Percentiles rank a stretch among this genome's conserved stretches.
These are phyloP conservation scores for Lignosus rhinocerotis DNA, from an alignment of 1,284 basidiomycete genomes.

Conservation along the genomic window DNA sequence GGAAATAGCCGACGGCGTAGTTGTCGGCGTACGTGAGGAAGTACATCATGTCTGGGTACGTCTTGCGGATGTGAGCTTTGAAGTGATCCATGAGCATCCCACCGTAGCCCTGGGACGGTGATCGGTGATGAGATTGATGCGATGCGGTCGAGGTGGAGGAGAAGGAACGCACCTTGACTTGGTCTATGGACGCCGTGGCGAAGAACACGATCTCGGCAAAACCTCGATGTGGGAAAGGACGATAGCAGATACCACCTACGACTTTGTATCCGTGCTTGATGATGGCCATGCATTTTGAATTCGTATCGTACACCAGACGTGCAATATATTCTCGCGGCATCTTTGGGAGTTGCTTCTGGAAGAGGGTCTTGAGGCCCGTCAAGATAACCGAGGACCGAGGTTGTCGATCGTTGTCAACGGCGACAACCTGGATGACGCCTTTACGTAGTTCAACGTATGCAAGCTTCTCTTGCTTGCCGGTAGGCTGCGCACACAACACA, in stretches of 20 bases:
- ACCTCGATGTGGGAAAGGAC: constrained; percentile 91
- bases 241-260: constrained; percentile 96
- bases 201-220: constrained; percentile 99
- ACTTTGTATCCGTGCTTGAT: constrained; percentile 95
- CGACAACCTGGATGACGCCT: constrained; percentile 82
- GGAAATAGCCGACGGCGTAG: constrained; percentile 98
- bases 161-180: constrained; percentile 80
- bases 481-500: constrained; percentile 38
- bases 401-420: constrained; percentile 83
- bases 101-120: constrained; percentile 95
- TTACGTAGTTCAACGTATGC: constrained; percentile 83
- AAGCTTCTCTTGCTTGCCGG: constrained; percentile 68
- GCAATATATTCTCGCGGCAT: constrained; percentile 99
- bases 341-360: constrained; percentile 97
- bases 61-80: constrained; percentile 87
- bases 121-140: constrained; percentile 75
- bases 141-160: background rate
- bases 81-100: constrained; percentile 99
- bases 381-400: constrained; percentile 84
- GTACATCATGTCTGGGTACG: constrained; percentile 85
- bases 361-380: constrained; percentile 94
- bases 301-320: constrained; percentile 90
- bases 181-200: constrained; percentile 94
- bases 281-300: constrained; percentile 92
- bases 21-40: constrained; percentile 99